Conservation (phyloP, 2,329 filamentous ascomycete genomes). For the Aspergillus flavus region DNA sequence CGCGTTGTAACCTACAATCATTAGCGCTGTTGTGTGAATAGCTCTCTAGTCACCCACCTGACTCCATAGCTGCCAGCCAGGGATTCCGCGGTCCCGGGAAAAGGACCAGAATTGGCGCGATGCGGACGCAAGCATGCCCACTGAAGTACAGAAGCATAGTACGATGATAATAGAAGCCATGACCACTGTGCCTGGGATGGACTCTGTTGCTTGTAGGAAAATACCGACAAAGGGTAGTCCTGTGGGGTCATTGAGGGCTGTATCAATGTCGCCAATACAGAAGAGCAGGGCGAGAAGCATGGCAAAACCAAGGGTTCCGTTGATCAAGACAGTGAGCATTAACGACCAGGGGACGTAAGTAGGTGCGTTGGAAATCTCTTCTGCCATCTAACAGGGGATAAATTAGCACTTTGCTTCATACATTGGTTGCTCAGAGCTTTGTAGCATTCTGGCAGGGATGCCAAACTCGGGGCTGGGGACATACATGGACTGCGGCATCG, state of each 20-base stretch:
- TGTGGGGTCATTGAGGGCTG: constrained; percentile 27
- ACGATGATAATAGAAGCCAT: constrained; percentile 32
- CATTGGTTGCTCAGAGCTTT: neutral
- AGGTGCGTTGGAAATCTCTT: constrained; percentile 44
- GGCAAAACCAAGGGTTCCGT: constrained; percentile 39
- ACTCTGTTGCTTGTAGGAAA: constrained; percentile 34
- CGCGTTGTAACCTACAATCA: constrained; percentile 22
- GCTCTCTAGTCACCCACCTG: constrained; percentile 19
- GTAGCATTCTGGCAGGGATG: neutral
- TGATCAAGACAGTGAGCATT: constrained; percentile 39
- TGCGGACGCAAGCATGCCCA: constrained; percentile 46
- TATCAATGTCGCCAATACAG: constrained; percentile 37
- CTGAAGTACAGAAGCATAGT: constrained; percentile 33
- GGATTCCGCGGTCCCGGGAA: constrained; percentile 29
- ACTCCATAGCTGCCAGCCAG: constrained; percentile 32
- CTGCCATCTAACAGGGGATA: constrained; percentile 30
- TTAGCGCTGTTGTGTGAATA: neutral
- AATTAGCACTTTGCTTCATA: neutral
- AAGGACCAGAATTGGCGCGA: constrained; percentile 43
- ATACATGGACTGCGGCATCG: constrained; percentile 42
- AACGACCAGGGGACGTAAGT: constrained; percentile 40
- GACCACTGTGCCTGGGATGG: constrained; percentile 26
- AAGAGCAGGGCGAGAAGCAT: constrained; percentile 44
- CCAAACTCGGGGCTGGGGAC: constrained; percentile 8
- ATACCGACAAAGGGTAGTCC: constrained; percentile 41